Evolutionary conservation across 192 early-diverging fungal species (phyloP), one percentile per base, ranked within the genome.

Genomic region (Diversispora eburnea): DNA sequence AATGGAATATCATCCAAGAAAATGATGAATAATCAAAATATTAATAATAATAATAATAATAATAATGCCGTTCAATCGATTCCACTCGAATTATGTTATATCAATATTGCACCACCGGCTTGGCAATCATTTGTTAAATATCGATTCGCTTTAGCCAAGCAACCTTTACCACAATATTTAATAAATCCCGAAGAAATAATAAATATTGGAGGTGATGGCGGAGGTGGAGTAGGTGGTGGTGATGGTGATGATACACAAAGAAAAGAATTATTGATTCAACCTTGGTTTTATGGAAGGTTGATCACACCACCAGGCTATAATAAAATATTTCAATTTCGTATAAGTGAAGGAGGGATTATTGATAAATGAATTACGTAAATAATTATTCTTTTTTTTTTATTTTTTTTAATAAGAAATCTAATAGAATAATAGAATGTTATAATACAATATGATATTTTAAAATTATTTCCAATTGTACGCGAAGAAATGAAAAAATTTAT

Each of bases 101-200:
- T 15, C 46, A 41, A 39, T 4, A 43, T 51, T 5, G 41, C 43
- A n/a, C 25, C 57, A 0, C 7, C 12, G 7, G 46, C 19, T 41
- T 72, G 70, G 70, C 58, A 72, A 33, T 47, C 51, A 10, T 72
- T 72, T 47, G 43, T 72, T 41, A 72, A 72, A 61, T 72, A 72
- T 62, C n/a, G 58, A 61, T 72, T 72, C 61, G 57, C 61, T n/a
- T n/a, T 72, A 61, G 70, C 57, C 4, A 59, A 39, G 47, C 70
- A 72, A 72, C 43, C 42, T 17, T 25, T 61, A 25, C 70, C 70
- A 3, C 70, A 72, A 47, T 72, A 57, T 43, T 5, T n/a, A 43
- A 47, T 22, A 33, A 19, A 25, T 55, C 67, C 51, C 15, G 15
- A 42, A 55, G 17, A 55, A 39, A 33, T 55, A 10, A 9, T 17